Evolutionary conservation across 345 rosid genomes (phyloP).

Genomic region (Durio zibethinus): DNA sequence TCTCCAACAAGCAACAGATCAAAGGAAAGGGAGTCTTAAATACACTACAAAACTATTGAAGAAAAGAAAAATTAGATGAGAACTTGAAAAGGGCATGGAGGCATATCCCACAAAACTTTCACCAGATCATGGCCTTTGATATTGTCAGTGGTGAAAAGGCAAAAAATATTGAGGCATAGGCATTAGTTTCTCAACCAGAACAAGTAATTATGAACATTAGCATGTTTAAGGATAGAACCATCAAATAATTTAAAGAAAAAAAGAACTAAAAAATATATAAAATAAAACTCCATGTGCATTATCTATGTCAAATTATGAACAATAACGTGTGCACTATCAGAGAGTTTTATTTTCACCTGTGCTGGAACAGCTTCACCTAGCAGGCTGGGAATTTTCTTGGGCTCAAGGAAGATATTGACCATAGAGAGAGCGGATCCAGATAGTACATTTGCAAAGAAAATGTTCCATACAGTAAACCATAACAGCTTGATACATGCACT

Average conservation of each 20-base stretch:
- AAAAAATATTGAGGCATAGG: not conserved
- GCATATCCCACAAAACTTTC: not conserved
- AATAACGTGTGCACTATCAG: not conserved
- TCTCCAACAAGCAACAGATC: not conserved
- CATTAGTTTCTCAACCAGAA: not conserved
- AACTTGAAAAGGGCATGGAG: not conserved
- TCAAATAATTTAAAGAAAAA: not conserved
- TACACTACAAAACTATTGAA: not conserved
- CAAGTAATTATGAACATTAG: not conserved
- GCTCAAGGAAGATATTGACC: slow-evolving; percentile 64
- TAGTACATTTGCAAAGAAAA: slow-evolving; percentile 76
- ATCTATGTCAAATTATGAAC: not conserved
- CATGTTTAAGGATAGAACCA: not conserved
- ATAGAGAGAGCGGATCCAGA: slow-evolving; percentile 77
- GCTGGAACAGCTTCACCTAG: slow-evolving; percentile 84
- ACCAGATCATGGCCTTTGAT: not conserved
- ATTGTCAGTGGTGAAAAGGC: not conserved
- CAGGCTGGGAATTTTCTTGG: slow-evolving; percentile 62
- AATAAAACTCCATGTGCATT: not conserved
- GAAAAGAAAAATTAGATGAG: not conserved
- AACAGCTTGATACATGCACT: slow-evolving; percentile 76
- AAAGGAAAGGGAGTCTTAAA: not conserved
- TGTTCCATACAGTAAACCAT: slow-evolving; percentile 76
- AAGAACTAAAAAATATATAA: not conserved
- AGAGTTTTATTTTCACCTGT: slow-evolving; percentile 49